A percentile compares a stretch with the other conserved stretches of the same genome.
These are phyloP conservation scores for Trichoderma afroharzianum DNA, from an alignment of 2,329 filamentous ascomycete genomes.

Conservation along the genomic window DNA sequence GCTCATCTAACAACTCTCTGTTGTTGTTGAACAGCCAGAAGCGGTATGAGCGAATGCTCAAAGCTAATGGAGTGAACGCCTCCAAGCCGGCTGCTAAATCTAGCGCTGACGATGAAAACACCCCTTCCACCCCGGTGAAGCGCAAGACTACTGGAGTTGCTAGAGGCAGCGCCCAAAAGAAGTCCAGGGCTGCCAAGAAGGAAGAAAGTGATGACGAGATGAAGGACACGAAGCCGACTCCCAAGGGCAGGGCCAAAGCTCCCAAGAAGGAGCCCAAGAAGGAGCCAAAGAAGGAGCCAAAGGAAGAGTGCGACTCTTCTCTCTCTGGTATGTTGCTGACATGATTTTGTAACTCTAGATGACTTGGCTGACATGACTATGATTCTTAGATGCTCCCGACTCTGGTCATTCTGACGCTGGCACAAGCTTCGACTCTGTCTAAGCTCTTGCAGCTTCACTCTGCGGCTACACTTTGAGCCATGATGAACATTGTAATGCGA, in stretches of 20 bases:
- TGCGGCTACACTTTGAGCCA: background rate
- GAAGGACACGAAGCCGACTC: constrained; percentile 19
- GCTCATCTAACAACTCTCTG: background rate
- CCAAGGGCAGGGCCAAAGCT: background rate
- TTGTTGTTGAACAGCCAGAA: constrained; percentile 50
- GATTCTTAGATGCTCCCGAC: background rate
- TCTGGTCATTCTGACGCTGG: constrained; percentile 4
- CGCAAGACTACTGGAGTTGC: constrained; percentile 28
- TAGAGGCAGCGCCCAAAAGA: constrained; percentile 27
- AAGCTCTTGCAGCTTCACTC: background rate
- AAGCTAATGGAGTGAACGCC: constrained; percentile 48
- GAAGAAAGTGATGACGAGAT: constrained; percentile 23
- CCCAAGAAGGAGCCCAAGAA: constrained; percentile 20
- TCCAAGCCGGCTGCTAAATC: constrained; percentile 18
- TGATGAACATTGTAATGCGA: background rate
- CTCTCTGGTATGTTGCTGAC: constrained; percentile 26
- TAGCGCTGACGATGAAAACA: constrained; percentile 9
- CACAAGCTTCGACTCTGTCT: constrained; percentile 9
- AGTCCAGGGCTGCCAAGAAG: constrained; percentile 25
- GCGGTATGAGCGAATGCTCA: constrained; percentile 64
- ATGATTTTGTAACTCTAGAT: too few relatives aligned
- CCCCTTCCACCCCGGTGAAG: constrained; percentile 27
- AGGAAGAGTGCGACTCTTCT: constrained; percentile 25
- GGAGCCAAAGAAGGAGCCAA: constrained; percentile 20
- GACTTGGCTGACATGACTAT: background rate